These are phyloP conservation scores for Choanephora cucurbitarum DNA, from an alignment of 371 early-diverging fungal species.

Conservation along the genomic window DNA sequence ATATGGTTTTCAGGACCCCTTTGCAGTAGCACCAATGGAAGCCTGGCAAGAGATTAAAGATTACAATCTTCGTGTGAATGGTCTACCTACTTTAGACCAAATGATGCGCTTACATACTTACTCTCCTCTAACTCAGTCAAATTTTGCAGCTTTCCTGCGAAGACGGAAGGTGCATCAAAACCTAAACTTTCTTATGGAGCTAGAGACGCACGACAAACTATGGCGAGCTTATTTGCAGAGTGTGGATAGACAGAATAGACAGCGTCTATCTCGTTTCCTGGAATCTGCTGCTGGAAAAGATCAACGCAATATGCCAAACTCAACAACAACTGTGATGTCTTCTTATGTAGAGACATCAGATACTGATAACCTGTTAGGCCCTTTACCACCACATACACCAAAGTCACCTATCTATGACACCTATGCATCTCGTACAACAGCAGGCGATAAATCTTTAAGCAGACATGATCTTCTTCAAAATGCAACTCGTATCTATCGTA, in stretches of 20 bases:
- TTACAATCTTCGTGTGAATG: slow-evolving; percentile 50
- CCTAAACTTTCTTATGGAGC: slow-evolving; percentile 44
- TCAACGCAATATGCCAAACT: slow-evolving; percentile 2
- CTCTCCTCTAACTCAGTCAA: slow-evolving; percentile 42
- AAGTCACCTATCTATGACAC: slow-evolving; percentile 5
- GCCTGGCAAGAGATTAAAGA: slow-evolving; percentile 58
- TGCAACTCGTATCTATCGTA: slow-evolving; percentile 46
- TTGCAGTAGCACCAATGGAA: slow-evolving; percentile 48
- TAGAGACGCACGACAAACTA: slow-evolving; percentile 50
- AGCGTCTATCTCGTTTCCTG: slow-evolving; percentile 37
- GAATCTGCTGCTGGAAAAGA: slow-evolving; percentile 31
- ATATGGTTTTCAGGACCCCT: slow-evolving; percentile 44
- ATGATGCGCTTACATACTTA: slow-evolving; percentile 43
- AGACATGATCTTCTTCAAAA: slow-evolving; percentile 48
- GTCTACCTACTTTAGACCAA: slow-evolving; percentile 54
- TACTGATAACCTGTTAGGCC: slow-evolving; percentile 30
- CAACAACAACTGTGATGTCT: slow-evolving; percentile 10
- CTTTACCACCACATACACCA: slow-evolving; percentile 21
- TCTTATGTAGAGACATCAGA: slow-evolving; percentile 30
- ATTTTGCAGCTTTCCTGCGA: slow-evolving; percentile 42
- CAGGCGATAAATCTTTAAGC: slow-evolving; percentile 22
- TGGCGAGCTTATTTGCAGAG: slow-evolving; percentile 46
- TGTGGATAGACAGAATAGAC: slow-evolving; percentile 34
- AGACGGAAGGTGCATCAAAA: slow-evolving; percentile 45
- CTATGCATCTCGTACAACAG: slow-evolving; percentile 36